Evolutionary conservation across 352 stramenopile species (phyloP), one percentile per base, ranked within the genome.

Genomic region (Phytophthora melonis): DNA sequence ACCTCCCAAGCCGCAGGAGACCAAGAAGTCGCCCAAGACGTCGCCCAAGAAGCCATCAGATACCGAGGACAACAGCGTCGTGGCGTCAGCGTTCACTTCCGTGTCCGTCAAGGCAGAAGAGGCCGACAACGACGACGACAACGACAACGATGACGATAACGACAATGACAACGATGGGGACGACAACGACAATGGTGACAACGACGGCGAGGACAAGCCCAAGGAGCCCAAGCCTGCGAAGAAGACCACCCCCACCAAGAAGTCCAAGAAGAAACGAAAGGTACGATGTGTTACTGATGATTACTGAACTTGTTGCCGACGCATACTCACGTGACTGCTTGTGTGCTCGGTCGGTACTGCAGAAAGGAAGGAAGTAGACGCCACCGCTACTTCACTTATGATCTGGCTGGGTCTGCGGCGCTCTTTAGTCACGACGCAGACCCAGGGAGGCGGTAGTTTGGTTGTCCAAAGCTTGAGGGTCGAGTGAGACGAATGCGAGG

Each of bases 191-290:
- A 34, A 67, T 14, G 50, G 56, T 27, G 60, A 74, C 3, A 63
- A 67, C 39, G 70, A n/a, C 57, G 5, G 45, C 66, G 50, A 72
- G 47, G 61, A 58, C 25, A 74, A 83, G n/a, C 60, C 70, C 30
- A 67, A 77, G 19, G 36, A 77, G n/a, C 50, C 70, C 0, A 70
- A 81, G 18, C 36, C 67, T 27, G 59, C 62, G 27, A 83, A 78
- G 43, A 75, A 74, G 21, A 78, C 71, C 45, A 75, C 75, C 8
- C 68, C 71, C n/a, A 83, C 76, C 60, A 86, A 84, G 60, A 89
- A 88, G 65, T 79, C 75, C n/a, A 90, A 88, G 72, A 89, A 88
- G 70, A 92, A 92, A 81, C 88, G 87, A 84, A 90, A 91, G 78
- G 81, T 87, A 58, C 30, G 75, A 58, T 67, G 54, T 21, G 23